Evolutionary conservation across 805 yeast species (phyloP).

Genomic region (Saturnispora diversa): DNA sequence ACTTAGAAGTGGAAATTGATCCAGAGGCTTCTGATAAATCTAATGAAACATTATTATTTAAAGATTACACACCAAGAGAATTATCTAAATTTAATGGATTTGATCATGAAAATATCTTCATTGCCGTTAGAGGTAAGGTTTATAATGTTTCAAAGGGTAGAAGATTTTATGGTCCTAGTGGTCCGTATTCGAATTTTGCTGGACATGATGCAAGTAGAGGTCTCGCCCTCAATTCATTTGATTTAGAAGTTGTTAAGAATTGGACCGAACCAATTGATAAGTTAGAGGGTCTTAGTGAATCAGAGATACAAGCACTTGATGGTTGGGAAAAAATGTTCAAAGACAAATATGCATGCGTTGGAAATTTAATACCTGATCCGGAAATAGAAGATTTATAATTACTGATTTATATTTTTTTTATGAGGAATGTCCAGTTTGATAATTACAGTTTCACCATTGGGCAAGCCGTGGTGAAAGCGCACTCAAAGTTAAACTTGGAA

Average conservation of each 20-base stretch:
- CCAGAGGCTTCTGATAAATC: conserved; percentile 14
- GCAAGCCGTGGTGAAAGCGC: conserved; percentile 38
- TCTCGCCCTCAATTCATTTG: conserved; percentile 82
- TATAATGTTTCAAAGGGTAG: conserved; percentile 77
- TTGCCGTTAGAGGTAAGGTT: conserved; percentile 80
- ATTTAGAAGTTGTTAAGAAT: conserved; percentile 50
- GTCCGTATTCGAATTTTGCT: conserved; percentile 90
- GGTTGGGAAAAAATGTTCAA: conserved; percentile 83
- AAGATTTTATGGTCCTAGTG: conserved; percentile 90
- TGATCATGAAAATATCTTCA: conserved; percentile 70
- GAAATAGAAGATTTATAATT: conserved; percentile 8
- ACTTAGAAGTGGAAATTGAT: conserved; percentile 23
- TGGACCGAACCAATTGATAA: conserved; percentile 73
- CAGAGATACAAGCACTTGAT: conserved; percentile 60
- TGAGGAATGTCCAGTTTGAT: conserved; percentile 27
- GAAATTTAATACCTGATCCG: conserved; percentile 47
- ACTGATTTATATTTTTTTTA: not conserved
- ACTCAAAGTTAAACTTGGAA: conserved; percentile 46
- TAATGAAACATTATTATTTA: conserved; percentile 25
- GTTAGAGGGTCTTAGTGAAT: conserved; percentile 48
- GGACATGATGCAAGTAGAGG: conserved; percentile 96
- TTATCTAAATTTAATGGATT: conserved; percentile 73
- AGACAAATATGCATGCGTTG: conserved; percentile 75
- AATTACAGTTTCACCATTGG: conserved; percentile 35
- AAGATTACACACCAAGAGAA: conserved; percentile 64